Base-by-base conservation (phyloP, 2,329 filamentous ascomycete genomes). In the Talaromyces sp. region DNA sequence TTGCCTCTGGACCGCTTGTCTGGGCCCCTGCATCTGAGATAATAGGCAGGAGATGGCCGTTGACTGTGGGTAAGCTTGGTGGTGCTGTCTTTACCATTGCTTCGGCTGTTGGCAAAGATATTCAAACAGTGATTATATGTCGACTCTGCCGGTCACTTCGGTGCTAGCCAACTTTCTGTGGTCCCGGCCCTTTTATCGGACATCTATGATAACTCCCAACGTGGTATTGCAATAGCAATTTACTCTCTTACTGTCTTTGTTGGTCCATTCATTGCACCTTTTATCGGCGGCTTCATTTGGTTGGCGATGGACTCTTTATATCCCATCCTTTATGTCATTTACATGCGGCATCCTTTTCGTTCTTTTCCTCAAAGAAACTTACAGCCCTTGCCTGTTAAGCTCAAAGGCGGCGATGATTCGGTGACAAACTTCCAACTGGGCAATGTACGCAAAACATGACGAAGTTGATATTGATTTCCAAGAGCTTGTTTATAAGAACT, bases 11-110 rank as follows among this genome's bases (percentile, higher is more conserved):
- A 0, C 86, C 87, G 0, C 71, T 88, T 13, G 64, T 89, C 1
- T 87, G 84, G 83, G 85, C 84, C 2, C 86, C 86, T 0, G 70
- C 87, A 31, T 84, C 80, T 58, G 86, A 89, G 67, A 75, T 87
- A 5, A 85, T 81, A 58, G 85, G 84, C 0, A 75, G 84, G 70
- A 85, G 78, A 75, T 61, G 79, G 83, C 58, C 84, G 73, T 67
- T 81, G 68, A 46, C 78, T 6, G 71, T 77, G 4, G 76, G 78
- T 0, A 69, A 81, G 31, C 70, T 78, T 27, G 70, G 75, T 1
- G 74, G 78, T 31, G 77, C 70, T 0, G 63, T 81, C 5, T 82
- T 82, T 65, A 78, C 77, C 3, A 73, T 82, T 43, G 78, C 73
- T 2, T 74, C 76, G 1, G 81, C 79, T 0, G 75, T 70, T 4